Conservation (phyloP, 2,329 filamentous ascomycete species). For the Coniochaeta ligniaria region DNA sequence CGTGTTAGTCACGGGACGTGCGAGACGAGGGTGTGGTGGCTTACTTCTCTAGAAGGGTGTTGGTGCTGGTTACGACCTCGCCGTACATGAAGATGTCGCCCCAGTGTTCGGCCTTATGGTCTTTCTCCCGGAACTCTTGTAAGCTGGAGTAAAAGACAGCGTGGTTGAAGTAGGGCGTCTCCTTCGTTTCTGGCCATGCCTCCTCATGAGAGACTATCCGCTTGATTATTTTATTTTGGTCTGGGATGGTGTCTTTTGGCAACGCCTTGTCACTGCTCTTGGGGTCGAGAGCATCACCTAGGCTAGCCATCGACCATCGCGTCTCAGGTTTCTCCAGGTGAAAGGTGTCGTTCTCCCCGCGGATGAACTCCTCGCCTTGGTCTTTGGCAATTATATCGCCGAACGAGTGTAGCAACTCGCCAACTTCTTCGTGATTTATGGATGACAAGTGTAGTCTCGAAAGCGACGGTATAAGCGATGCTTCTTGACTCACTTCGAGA, state of each 20-base stretch:
- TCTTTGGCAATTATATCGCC: constrained; percentile 60
- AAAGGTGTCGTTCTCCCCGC: constrained; percentile 78
- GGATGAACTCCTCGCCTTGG: constrained; percentile 60
- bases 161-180: constrained; percentile 84
- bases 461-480: constrained; percentile 65
- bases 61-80: constrained; percentile 89
- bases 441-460: constrained; percentile 80
- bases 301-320: constrained; percentile 47
- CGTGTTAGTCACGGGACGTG: not conserved
- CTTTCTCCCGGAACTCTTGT: constrained; percentile 53
- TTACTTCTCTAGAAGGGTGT: constrained; percentile 84
- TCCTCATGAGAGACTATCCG: constrained; percentile 65
- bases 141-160: constrained; percentile 69
- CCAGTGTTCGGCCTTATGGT: constrained; percentile 56
- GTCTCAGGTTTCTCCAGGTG: constrained; percentile 62
- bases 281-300: constrained; percentile 43
- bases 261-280: not conserved
- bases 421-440: constrained; percentile 53
- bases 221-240: constrained; percentile 70
- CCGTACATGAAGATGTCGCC: constrained; percentile 77
- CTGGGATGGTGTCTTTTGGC: constrained; percentile 22
- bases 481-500: constrained; percentile 66
- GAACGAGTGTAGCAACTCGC: constrained; percentile 59
- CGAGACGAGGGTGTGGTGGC: constrained; percentile 8
- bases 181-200: constrained; percentile 58